phyloP scores from a whole-genome alignment of 2,329 filamentous ascomycete species.

The Balansia obtecta region DNA sequence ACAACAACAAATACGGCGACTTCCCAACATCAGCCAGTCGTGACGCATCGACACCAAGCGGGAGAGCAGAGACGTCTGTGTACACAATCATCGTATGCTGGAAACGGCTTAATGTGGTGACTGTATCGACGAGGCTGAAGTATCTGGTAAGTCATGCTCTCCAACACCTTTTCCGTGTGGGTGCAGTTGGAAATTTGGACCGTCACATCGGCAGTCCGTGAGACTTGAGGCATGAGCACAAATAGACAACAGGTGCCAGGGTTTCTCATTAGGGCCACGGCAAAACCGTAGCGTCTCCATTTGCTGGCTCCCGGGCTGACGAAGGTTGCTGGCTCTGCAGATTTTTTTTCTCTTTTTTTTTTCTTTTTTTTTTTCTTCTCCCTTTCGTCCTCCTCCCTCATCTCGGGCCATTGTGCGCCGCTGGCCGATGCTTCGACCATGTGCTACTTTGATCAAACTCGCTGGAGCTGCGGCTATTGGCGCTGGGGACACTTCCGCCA shows the following conservation, averaged over 20 bases:
- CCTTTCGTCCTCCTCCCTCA: constrained; percentile 3
- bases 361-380: too few species aligned
- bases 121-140: background rate
- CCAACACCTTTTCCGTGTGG: background rate
- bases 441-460: constrained; percentile 93
- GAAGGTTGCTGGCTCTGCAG: constrained; percentile 9
- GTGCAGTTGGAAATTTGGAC: background rate
- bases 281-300: constrained; percentile 3
- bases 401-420: constrained; percentile 7
- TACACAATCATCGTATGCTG: background rate
- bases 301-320: constrained; percentile 10
- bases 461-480: constrained; percentile 79
- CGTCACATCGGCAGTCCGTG: background rate
- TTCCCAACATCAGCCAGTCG: background rate
- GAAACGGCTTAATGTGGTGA: background rate
- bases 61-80: background rate
- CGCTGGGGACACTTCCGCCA: constrained; percentile 89
- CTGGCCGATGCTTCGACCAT: constrained; percentile 36
- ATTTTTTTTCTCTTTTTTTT: too few species aligned
- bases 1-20: background rate
- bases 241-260: background rate
- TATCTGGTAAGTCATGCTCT: constrained; percentile 1
- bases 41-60: background rate
- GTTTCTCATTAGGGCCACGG: background rate
- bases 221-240: background rate